phyloP scores from a whole-genome alignment of 1,284 basidiomycete species.

The Calocybe gambosa region DNA sequence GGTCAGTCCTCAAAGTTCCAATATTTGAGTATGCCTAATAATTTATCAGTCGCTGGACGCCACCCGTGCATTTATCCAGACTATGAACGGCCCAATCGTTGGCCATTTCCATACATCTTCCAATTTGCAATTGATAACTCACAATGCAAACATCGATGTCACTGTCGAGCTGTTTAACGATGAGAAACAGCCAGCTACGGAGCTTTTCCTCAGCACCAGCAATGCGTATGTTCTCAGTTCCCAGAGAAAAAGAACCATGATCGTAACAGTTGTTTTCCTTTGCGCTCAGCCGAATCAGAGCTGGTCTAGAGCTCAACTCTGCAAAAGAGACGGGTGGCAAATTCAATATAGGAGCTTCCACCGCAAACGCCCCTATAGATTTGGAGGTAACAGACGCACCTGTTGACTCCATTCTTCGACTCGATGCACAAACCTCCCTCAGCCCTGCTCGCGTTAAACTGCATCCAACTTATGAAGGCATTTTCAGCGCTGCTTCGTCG shows the following conservation, averaged over 20 bases:
- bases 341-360: constrained; percentile 28
- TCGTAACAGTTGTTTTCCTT: not conserved
- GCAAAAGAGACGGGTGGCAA: constrained; percentile 21
- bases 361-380: constrained; percentile 25
- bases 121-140: constrained; percentile 29
- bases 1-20: constrained; percentile 17
- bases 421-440: constrained; percentile 28
- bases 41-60: constrained; percentile 29
- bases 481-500: constrained; percentile 27
- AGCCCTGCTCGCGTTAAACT: constrained; percentile 27
- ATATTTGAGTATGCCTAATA: not conserved
- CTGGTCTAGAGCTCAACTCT: constrained; percentile 12
- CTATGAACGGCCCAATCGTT: constrained; percentile 31
- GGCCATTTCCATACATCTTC: constrained; percentile 35
- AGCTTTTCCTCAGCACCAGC: constrained; percentile 23
- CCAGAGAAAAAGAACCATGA: not conserved
- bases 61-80: constrained; percentile 23
- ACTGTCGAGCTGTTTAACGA: constrained; percentile 28
- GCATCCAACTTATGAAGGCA: constrained; percentile 38
- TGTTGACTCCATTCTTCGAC: constrained; percentile 30
- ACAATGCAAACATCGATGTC: constrained; percentile 32
- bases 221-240: constrained; percentile 34
- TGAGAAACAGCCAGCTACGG: constrained; percentile 14
- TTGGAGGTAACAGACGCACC: constrained; percentile 32
- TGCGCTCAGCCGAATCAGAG: constrained; percentile 14